Conservation (phyloP, 2,329 filamentous ascomycete genomes). For the Teratosphaeria epicoccoides region DNA sequence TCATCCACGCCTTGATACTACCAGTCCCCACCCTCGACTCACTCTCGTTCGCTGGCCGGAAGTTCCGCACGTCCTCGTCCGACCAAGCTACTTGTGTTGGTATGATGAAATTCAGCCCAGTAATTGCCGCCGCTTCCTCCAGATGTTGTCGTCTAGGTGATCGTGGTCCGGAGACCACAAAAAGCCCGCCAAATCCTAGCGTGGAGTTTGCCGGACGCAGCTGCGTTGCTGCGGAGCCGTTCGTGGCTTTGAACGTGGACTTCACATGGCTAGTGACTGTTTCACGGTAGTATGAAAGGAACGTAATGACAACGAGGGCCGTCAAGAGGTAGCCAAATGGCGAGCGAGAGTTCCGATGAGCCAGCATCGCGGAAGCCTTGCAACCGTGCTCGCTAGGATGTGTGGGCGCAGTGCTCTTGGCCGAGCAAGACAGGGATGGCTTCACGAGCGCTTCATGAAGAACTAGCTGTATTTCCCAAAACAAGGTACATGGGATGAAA, state of each 20-base stretch:
- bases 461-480: too few species aligned
- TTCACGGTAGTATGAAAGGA: not conserved
- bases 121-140: constrained; percentile 29
- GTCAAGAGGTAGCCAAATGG: constrained; percentile 1
- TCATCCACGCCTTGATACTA: constrained; percentile 30
- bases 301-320: not conserved
- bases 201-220: constrained; percentile 13
- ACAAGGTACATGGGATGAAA: too few species aligned
- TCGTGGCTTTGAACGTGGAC: not conserved
- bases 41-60: constrained; percentile 12
- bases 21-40: constrained; percentile 25
- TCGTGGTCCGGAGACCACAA: constrained; percentile 26
- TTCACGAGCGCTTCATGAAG: too few species aligned
- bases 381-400: too few species aligned
- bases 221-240: not conserved
- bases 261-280: not conserved
- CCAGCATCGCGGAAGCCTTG: constrained; percentile 1
- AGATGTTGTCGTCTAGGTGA: constrained; percentile 26
- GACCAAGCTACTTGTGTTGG: constrained; percentile 28
- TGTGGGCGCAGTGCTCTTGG: not conserved
- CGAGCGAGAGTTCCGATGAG: constrained; percentile 1
- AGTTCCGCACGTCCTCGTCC: constrained; percentile 21
- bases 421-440: not conserved
- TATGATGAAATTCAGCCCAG: constrained; percentile 27
- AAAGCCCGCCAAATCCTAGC: constrained; percentile 27